Percentiles rank a stretch among this genome's conserved stretches.
phyloP scores from a whole-genome alignment of 2,329 filamentous ascomycete species.

The Clonostachys sp. region DNA sequence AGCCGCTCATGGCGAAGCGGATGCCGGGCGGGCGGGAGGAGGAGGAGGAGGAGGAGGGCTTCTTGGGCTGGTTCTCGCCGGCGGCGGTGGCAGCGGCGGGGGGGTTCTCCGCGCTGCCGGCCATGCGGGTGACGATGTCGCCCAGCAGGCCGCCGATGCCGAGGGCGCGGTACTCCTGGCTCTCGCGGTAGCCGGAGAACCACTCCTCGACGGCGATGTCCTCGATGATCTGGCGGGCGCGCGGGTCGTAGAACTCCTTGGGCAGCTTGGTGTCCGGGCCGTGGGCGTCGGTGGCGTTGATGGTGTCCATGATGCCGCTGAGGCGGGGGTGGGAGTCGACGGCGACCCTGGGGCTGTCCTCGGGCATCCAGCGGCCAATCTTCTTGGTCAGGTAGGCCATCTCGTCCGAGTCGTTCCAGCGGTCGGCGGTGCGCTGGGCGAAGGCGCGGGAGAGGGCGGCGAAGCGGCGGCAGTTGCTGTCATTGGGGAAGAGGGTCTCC shows the following conservation, averaged over 20 bases:
- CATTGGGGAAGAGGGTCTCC: conserved; percentile 79
- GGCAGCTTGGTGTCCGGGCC: conserved; percentile 70
- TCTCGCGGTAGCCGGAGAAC: conserved; percentile 84
- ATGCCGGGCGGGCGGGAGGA: conserved; percentile 25
- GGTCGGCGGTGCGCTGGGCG: conserved; percentile 64
- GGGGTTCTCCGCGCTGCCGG: conserved; percentile 52
- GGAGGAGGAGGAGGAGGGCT: too few relatives aligned
- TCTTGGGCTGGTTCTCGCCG: conserved; percentile 37
- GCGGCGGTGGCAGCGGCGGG: conserved; percentile 44
- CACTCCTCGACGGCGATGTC: conserved; percentile 86
- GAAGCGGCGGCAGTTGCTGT: conserved; percentile 68
- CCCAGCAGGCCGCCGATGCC: conserved; percentile 84
- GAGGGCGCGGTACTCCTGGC: conserved; percentile 78
- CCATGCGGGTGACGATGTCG: conserved; percentile 75
- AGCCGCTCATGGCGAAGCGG: conserved; percentile 77
- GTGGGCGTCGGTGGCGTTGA: conserved; percentile 86
- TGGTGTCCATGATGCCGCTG: conserved; percentile 88
- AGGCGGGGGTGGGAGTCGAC: conserved; percentile 82
- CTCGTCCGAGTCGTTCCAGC: conserved; percentile 73
- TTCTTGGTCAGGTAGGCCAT: conserved; percentile 78
- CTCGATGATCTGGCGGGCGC: conserved; percentile 62
- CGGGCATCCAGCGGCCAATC: conserved; percentile 83
- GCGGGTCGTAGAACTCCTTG: conserved; percentile 79
- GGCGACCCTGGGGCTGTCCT: conserved; percentile 60
- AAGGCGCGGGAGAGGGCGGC: conserved; percentile 65